Evolutionary conservation across 139 green algal genomes (phyloP), one percentile per base, ranked within the genome.

Genomic region (Monoraphidium neglectum): DNA sequence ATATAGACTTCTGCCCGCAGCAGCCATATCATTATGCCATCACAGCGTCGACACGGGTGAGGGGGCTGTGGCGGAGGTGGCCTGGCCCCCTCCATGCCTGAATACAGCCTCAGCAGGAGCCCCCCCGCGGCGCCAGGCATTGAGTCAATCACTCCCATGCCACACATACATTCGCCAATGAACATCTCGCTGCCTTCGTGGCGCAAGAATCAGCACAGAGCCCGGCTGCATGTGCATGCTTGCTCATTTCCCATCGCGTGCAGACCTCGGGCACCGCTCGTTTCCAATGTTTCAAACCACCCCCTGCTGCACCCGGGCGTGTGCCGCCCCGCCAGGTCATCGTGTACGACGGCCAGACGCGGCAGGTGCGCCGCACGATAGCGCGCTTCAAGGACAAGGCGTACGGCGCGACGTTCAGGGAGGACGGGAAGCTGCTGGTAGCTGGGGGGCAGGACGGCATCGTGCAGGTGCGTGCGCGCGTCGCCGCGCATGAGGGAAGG

Each of bases 311-410:
- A 8, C 8, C 12, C 12, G 8, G 8, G 8, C 43, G 8, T 12
- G 8, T 12, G 8, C 43, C 43, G 8, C 43, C 43, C 43, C 43
- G 8, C 43, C 8, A 95, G 84, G 89, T 98, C 33, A 77, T 92
- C 0, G 46, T 96, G 6, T 97, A 95, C 73, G 78, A 94, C 76
- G 82, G 82, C 12, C 51, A 76, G 0, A 90, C 77, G 0, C 66
- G 70, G 15, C 53, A 82, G 12, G 63, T 89, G 3, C 73, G 80
- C 26, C 84, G 87, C 37, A 92, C 87, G 6, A 85, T 98, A 53
- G 83, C 74, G 2, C 86, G 93, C 23, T 98, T 98, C 79, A 92
- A 95, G 71, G 95, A 98, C 77, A 90, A 83, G 3, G 95, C 95
- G 10, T 98, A 97, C 82, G 81, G 77, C 3, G 95, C 91, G 59